Evolutionary conservation across 192 early-diverging fungal genomes (phyloP).

Genomic region (Rhizophagus prolifer): DNA sequence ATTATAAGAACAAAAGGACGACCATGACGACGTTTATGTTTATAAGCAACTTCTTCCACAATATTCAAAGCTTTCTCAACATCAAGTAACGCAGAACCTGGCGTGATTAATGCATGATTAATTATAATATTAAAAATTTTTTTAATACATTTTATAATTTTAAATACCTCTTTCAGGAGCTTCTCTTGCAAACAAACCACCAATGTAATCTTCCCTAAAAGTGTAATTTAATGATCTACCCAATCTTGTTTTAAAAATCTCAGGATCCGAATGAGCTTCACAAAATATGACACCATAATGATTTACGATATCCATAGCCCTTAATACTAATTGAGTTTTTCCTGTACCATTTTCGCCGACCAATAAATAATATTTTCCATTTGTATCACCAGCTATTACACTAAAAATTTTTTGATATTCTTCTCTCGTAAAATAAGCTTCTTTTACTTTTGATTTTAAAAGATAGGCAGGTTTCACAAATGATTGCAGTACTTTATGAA

Average conservation of each 20-base stretch:
- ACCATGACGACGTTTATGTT: not conserved
- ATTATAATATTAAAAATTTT: too few species aligned
- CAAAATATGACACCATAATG: slow-evolving; percentile 26
- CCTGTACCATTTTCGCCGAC: slow-evolving; percentile 27
- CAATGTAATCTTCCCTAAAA: slow-evolving; percentile 32
- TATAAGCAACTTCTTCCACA: slow-evolving; percentile 14
- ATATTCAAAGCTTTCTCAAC: slow-evolving; percentile 30
- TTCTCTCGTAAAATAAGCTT: not conserved
- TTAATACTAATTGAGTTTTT: slow-evolving; percentile 30
- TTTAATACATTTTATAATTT: not conserved
- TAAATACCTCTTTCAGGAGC: slow-evolving; percentile 27
- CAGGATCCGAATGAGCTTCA: slow-evolving; percentile 30
- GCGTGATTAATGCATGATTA: too few species aligned
- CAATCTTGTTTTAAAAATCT: slow-evolving; percentile 26
- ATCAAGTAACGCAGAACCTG: slow-evolving; percentile 28
- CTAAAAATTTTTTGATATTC: not conserved
- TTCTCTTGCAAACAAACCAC: slow-evolving; percentile 25
- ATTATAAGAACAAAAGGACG: slow-evolving; percentile 16
- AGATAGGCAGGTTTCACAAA: slow-evolving; percentile 3
- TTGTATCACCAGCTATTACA: not conserved
- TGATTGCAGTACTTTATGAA: slow-evolving; percentile 10
- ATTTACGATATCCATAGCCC: slow-evolving; percentile 15
- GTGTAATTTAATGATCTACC: slow-evolving; percentile 19
- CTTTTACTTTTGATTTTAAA: slow-evolving; percentile 1
- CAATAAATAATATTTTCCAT: slow-evolving; percentile 22